Percentiles rank a stretch among this genome's conserved stretches.
Conservation (phyloP, 352 stramenopile species). For the Phytopythium mirpurense region DNA sequence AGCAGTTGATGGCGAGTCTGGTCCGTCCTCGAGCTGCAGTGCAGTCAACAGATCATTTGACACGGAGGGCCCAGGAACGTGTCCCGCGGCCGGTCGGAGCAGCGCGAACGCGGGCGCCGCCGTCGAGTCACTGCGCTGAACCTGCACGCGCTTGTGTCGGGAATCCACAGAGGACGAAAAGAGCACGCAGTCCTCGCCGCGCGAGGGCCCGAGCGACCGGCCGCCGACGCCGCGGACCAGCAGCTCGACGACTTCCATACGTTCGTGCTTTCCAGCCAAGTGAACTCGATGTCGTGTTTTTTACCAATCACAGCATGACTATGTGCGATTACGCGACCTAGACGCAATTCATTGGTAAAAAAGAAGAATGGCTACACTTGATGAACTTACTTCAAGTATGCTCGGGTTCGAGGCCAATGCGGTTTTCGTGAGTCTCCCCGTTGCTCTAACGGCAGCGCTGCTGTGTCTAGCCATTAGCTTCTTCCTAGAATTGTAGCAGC, state of each 20-base stretch:
- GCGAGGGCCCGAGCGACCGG: neutral
- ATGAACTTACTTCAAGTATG: no score
- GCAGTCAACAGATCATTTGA: neutral
- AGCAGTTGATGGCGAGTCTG: neutral
- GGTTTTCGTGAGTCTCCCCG: no score
- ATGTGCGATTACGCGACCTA: no score
- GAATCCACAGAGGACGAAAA: neutral
- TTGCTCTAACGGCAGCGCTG: no score
- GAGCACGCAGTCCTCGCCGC: conserved; percentile 1
- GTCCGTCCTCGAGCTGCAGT: neutral
- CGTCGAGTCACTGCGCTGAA: neutral
- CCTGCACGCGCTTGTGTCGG: neutral
- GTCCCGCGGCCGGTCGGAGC: neutral
- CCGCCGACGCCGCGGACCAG: neutral
- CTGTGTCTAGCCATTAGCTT: no score
- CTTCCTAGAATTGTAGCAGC: no score
- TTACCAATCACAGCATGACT: no score
- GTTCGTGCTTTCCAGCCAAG: neutral
- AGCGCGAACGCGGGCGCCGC: neutral
- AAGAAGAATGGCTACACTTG: no score
- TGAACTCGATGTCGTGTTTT: neutral
- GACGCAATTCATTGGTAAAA: no score
- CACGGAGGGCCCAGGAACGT: neutral
- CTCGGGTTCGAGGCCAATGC: no score
- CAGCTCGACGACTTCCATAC: conserved; percentile 6